Evolutionary conservation across 2,329 filamentous ascomycete genomes (phyloP).

Genomic region (Calonectria fujianensis): DNA sequence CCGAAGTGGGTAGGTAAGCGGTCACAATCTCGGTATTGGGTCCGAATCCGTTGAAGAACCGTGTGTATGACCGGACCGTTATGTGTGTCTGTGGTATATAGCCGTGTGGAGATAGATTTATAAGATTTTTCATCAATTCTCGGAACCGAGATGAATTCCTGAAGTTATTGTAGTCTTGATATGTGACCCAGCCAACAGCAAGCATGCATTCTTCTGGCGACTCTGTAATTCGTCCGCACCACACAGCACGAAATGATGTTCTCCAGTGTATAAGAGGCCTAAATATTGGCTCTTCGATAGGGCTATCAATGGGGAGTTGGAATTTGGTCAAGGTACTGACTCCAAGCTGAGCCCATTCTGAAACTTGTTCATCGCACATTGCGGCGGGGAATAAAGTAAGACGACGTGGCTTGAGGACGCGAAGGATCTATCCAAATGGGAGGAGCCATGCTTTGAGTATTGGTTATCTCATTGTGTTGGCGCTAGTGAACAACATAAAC

Average conservation of each 20-base stretch:
- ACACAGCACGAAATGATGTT: not conserved
- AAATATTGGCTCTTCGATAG: conserved; percentile 13
- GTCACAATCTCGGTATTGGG: conserved; percentile 28
- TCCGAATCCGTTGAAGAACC: not conserved
- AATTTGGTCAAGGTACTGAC: conserved; percentile 30
- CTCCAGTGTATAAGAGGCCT: conserved; percentile 12
- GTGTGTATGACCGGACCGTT: not conserved
- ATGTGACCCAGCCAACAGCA: conserved; percentile 13
- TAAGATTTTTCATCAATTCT: conserved; percentile 27
- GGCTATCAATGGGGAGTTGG: not conserved
- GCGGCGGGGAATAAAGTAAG: not conserved
- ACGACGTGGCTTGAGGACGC: not conserved
- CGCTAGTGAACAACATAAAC: not conserved
- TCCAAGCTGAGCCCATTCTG: conserved; percentile 7
- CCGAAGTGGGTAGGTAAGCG: conserved; percentile 17
- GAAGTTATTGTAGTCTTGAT: conserved; percentile 9
- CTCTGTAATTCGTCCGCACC: conserved; percentile 11
- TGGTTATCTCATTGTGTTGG: not conserved
- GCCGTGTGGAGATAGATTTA: not conserved
- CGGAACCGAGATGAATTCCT: conserved; percentile 22
- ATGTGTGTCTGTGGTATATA: conserved; percentile 14
- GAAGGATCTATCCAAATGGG: not conserved
- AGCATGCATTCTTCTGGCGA: conserved; percentile 23
- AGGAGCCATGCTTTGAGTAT: not conserved
- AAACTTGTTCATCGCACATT: conserved; percentile 5